A percentile compares a stretch with the other conserved stretches of the same genome.
phyloP scores from a whole-genome alignment of 73 alveolate species.

The Breviolum minutum region DNA sequence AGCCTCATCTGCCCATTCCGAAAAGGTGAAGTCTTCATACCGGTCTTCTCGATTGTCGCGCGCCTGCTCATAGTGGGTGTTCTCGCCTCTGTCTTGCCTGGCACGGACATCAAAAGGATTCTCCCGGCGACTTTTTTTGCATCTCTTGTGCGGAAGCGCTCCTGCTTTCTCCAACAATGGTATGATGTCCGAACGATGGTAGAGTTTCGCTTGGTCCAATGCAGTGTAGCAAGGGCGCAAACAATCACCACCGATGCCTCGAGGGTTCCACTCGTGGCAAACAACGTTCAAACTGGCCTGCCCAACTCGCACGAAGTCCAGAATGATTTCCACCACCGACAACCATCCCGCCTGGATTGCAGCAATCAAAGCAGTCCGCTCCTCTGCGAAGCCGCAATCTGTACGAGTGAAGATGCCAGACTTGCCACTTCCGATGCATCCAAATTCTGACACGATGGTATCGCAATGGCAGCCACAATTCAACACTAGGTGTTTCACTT shows the following conservation, averaged over 20 bases:
- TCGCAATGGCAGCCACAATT: slow-evolving; percentile 82
- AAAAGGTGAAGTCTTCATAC: slow-evolving; percentile 65
- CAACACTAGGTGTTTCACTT: slow-evolving; percentile 52
- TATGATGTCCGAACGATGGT: slow-evolving; percentile 43
- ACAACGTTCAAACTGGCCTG: slow-evolving; percentile 48
- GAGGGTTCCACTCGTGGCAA: slow-evolving; percentile 92
- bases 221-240: slow-evolving; percentile 88
- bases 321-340: slow-evolving; percentile 52
- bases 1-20: slow-evolving; percentile 89
- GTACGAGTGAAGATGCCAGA: slow-evolving; percentile 75
- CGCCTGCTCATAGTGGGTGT: background rate
- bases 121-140: slow-evolving; percentile 56
- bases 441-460: slow-evolving; percentile 81
- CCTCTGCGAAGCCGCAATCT: slow-evolving; percentile 87
- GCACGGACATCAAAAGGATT: slow-evolving; percentile 91
- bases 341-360: slow-evolving; percentile 90
- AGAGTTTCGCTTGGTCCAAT: slow-evolving; percentile 73
- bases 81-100: slow-evolving; percentile 64
- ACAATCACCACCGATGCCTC: slow-evolving; percentile 86
- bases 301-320: slow-evolving; percentile 69
- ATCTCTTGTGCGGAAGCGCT: slow-evolving; percentile 54
- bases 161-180: slow-evolving; percentile 59
- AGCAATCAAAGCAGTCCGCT: slow-evolving; percentile 82
- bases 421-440: slow-evolving; percentile 87
- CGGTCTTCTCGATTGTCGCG: slow-evolving; percentile 37